A percentile compares a stretch with the other conserved stretches of the same genome.
phyloP scores from a whole-genome alignment of 495 filamentous ascomycete genomes.

The Aspergillus avenaceus region DNA sequence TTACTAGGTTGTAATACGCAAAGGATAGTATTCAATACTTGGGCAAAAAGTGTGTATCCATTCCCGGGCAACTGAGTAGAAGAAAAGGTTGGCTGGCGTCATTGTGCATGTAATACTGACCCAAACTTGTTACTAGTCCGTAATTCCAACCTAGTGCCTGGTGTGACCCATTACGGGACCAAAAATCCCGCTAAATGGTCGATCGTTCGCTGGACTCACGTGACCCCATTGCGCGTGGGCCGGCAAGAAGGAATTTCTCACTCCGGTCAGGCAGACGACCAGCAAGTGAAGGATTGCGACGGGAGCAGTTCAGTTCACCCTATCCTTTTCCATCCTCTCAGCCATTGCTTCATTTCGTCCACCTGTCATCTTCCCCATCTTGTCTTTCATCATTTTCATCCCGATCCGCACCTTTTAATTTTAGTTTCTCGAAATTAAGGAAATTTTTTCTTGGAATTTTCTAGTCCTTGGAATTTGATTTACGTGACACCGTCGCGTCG shows the following conservation, averaged over 20 bases:
- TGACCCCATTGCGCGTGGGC: neutral
- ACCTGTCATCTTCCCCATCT: conserved; percentile 5
- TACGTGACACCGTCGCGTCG: neutral
- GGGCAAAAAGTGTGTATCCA: no score
- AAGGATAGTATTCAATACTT: no score
- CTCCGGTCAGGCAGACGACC: neutral
- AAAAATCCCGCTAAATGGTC: no score
- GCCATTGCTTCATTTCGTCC: conserved; percentile 6
- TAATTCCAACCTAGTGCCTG: no score
- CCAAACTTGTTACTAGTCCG: neutral
- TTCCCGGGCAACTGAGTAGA: conserved; percentile 10
- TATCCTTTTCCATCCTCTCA: conserved; percentile 2
- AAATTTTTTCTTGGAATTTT: conserved; percentile 9
- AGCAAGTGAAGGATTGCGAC: neutral
- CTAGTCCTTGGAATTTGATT: neutral
- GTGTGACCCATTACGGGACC: no score
- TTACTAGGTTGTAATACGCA: no score
- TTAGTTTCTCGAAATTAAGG: neutral
- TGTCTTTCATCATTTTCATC: conserved; percentile 1
- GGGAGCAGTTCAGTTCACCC: no score
- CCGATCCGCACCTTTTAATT: neutral
- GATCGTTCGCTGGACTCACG: conserved; percentile 4
- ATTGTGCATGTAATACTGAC: conserved; percentile 12
- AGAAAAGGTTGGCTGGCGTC: conserved; percentile 6
- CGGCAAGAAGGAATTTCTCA: neutral